Evolutionary conservation across 805 yeast genomes (phyloP), one percentile per base, ranked within the genome.

Genomic region (Yamadazyma nakazawae): DNA sequence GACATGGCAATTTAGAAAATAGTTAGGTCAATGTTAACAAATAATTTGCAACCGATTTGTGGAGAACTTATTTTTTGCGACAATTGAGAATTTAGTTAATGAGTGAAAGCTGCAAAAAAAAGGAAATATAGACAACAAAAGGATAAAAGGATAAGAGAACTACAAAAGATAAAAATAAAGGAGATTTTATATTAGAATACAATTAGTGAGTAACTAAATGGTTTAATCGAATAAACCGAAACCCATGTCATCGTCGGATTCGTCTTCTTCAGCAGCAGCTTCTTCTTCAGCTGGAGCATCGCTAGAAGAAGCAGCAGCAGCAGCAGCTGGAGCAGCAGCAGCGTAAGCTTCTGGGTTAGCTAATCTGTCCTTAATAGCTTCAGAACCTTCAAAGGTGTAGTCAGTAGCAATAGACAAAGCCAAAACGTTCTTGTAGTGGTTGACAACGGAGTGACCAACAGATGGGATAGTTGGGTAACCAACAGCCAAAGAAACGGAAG

Each of bases 281-380:
- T 83, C 88, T 50, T 78, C 90, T 56, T 79, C 88, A 51, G 77
- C 86, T 53, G 80, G 85, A 55, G 79, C 84, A 52, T 81, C 80
- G 46, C 73, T 77, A 56, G 76, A 65, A 55, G 88, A 81, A 63
- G 95, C 88, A 70, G 88, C 81, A 63, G 95, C 88, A 70, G 86
- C 85, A 66, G 97, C 97, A 72, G 78, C 97, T 66, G 98, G 96
- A 67, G 97, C 97, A 78, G 97, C 95, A 68, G 98, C 85, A 72
- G 98, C 99, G 79, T 92, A 94, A 75, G 96, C 96, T 59, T 94
- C 98, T 75, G 99, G 99, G 95, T 94, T 92, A 75, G 96, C 98
- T 68, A 94, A 81, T 81, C 98, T 88, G 87, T 94, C 99, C 87
- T 89, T 89, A 81, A 94, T 85, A 62, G 92, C 91, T 82, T 91